A percentile compares a stretch with the other conserved stretches of the same genome.
Conservation (phyloP, 257 asterid species). For the Solanum medicagineum region DNA sequence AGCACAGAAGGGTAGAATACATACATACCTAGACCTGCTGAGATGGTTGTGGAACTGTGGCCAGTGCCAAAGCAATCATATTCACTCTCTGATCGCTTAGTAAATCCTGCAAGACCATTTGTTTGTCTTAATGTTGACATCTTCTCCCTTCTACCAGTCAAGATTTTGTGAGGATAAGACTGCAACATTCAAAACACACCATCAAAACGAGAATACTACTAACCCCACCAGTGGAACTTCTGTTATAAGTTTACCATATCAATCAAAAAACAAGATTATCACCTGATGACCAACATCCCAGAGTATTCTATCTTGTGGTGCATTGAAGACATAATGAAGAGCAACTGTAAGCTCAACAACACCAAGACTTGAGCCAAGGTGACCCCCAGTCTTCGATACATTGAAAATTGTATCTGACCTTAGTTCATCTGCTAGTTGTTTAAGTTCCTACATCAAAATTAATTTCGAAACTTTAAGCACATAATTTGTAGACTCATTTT, state of each 20-base stretch:
- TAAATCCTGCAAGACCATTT: conserved; percentile 74
- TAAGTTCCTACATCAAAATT: conserved; percentile 53
- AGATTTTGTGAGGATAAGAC: conserved; percentile 94
- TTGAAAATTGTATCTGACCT: conserved; percentile 89
- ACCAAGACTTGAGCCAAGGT: conserved; percentile 95
- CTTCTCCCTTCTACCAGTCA: conserved; percentile 78
- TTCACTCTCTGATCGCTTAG: conserved; percentile 89
- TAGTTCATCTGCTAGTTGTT: conserved; percentile 81
- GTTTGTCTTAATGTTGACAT: conserved; percentile 90
- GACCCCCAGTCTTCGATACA: conserved; percentile 97
- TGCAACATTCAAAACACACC: conserved; percentile 11
- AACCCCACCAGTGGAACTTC: neutral
- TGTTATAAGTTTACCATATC: neutral
- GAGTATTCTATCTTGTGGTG: conserved; percentile 84
- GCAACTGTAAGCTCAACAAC: conserved; percentile 96
- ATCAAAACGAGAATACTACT: neutral
- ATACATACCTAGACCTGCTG: conserved; percentile 77
- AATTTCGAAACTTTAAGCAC: neutral
- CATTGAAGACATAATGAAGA: conserved; percentile 81
- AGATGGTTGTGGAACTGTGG: conserved; percentile 93
- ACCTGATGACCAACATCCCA: conserved; percentile 99
- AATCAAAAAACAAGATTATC: neutral
- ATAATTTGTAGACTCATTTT: neutral
- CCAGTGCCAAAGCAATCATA: conserved; percentile 94
- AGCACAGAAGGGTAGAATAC: neutral